Conservation (phyloP, 495 filamentous ascomycete genomes). For the Peziza echinospora region DNA sequence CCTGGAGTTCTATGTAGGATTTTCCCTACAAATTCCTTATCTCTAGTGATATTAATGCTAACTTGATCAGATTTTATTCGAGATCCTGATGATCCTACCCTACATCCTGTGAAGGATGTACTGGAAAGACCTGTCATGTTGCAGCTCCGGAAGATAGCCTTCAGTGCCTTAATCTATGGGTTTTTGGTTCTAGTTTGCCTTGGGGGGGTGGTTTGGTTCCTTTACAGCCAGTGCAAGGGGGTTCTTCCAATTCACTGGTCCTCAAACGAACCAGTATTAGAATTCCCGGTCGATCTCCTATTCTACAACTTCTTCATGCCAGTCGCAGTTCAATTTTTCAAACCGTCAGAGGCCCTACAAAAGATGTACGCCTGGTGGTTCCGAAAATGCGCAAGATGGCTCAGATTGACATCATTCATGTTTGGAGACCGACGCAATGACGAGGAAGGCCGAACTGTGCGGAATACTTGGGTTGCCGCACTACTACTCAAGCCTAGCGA, state of each 20-base stretch:
- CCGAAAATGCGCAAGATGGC: slow-evolving; percentile 52
- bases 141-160: slow-evolving; percentile 87
- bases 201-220: slow-evolving; percentile 87
- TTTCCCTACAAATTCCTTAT: no score
- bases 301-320: slow-evolving; percentile 96
- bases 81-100: slow-evolving; percentile 94
- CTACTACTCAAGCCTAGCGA: slow-evolving; percentile 29
- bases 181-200: slow-evolving; percentile 81
- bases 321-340: slow-evolving; percentile 54
- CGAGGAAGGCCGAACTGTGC: slow-evolving; percentile 52
- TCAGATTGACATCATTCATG: slow-evolving; percentile 77
- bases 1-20: slow-evolving; percentile 77
- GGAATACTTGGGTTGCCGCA: slow-evolving; percentile 32
- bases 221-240: slow-evolving; percentile 33
- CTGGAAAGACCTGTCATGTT: slow-evolving; percentile 81
- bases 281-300: slow-evolving; percentile 83
- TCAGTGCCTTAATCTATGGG: slow-evolving; percentile 89
- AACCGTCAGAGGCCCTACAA: slow-evolving; percentile 63
- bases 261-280: slow-evolving; percentile 69
- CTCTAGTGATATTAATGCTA: slow-evolving; percentile 10
- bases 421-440: slow-evolving; percentile 63
- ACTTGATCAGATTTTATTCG: slow-evolving; percentile 65
- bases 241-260: slow-evolving; percentile 85
- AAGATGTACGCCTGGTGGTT: slow-evolving; percentile 93
- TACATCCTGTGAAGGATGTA: slow-evolving; percentile 93